Evolutionary conservation across 106 monocot genomes (phyloP).

Genomic region (Apostasia ramifera): DNA sequence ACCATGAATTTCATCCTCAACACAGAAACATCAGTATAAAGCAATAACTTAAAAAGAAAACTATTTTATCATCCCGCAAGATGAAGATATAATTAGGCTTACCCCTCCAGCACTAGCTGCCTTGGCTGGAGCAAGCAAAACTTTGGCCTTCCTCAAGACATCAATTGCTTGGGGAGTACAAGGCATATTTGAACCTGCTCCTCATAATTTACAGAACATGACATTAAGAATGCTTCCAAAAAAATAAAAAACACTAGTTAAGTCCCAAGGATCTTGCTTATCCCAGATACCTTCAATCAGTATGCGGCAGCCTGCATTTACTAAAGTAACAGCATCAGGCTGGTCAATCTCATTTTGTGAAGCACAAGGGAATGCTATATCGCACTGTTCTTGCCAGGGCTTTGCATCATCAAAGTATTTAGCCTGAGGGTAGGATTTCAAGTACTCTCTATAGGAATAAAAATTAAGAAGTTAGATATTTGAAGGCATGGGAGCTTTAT

Average conservation of each 20-base stretch:
- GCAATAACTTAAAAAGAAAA: neutral
- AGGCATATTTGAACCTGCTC: constrained; percentile 91
- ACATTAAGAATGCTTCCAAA: neutral
- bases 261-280: neutral
- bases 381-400: constrained; percentile 88
- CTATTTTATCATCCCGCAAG: too few species aligned
- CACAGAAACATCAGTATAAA: too few species aligned
- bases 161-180: constrained; percentile 94
- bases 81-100: neutral
- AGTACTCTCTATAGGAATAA: constrained; percentile 57
- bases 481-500: neutral
- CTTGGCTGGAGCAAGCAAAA: constrained; percentile 90
- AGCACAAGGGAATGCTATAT: constrained; percentile 95
- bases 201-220: neutral
- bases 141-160: constrained; percentile 78
- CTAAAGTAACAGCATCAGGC: constrained; percentile 68
- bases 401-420: constrained; percentile 87
- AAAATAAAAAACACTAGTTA: neutral
- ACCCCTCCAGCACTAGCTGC: constrained; percentile 97
- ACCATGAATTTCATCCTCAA: too few species aligned
- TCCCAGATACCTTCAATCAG: constrained; percentile 68
- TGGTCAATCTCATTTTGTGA: constrained; percentile 97
- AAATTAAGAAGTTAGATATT: neutral
- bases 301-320: constrained; percentile 82
- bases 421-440: constrained; percentile 81